phyloP scores from a whole-genome alignment of 2,329 filamentous ascomycete species.

The Leptographium lundbergii region DNA sequence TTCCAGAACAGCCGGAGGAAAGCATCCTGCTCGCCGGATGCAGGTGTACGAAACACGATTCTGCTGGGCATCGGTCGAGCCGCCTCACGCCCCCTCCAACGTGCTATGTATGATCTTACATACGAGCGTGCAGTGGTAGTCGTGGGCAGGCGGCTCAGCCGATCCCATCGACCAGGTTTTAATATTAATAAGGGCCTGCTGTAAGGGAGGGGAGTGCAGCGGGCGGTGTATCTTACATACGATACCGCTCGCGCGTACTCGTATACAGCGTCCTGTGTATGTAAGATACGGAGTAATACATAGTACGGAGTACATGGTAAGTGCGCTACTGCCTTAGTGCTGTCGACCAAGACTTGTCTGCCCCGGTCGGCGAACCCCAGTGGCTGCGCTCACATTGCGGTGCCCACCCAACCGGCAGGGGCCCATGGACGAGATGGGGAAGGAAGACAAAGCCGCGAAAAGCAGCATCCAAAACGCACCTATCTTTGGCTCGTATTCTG shows the following conservation, averaged over 20 bases:
- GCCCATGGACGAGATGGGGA: background rate
- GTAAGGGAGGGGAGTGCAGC: background rate
- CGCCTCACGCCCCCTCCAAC: too few species aligned
- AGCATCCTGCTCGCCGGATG: too few species aligned
- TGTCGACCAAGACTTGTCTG: conserved; percentile 1
- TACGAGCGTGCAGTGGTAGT: background rate
- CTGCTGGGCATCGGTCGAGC: background rate
- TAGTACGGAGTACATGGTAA: too few species aligned
- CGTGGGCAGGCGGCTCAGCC: background rate
- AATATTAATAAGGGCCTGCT: background rate
- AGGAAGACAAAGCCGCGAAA: background rate
- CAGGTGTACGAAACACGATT: background rate
- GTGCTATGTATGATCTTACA: background rate
- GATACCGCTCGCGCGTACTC: background rate
- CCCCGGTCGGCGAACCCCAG: conserved; percentile 4
- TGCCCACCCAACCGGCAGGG: background rate
- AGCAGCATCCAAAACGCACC: background rate
- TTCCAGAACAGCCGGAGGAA: too few species aligned
- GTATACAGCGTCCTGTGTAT: too few species aligned
- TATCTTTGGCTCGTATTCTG: background rate
- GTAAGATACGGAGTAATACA: background rate
- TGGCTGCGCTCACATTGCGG: conserved; percentile 5
- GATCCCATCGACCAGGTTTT: background rate
- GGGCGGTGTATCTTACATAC: background rate
- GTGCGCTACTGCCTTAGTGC: conserved; percentile 8